Base-by-base conservation (phyloP, 192 early-diverging fungal species). In the Mortierella hygrophila region DNA sequence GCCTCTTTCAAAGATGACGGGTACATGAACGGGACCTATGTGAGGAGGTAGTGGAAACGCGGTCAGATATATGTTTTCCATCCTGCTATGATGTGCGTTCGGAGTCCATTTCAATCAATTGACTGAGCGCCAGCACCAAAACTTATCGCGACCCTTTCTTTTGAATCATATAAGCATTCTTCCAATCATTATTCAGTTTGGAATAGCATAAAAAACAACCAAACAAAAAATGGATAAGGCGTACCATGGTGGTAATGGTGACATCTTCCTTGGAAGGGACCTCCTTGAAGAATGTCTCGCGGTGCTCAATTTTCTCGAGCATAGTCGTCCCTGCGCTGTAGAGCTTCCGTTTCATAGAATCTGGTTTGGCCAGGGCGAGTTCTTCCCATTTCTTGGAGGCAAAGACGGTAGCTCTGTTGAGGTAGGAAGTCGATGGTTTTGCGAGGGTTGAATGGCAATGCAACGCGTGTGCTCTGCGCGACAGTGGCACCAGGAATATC, bases 251-350 rank as follows among this genome's bases (percentile, higher is more conserved):
- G 29, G 81, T 65, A 38, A 74, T 72, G 73, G 83, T 79, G 16
- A 89, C 35, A 75, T 89, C 85, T 49, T 89, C 88, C 65, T 92
- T 93, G 20, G 83, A 88, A 37, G 94, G 94, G 8, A 96, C 84
- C 42, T 90, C 91, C 76, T 96, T 96, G 37, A 96, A 82, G 85
- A 96, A 96, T 68, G 91, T 93, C 87, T 96, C 95, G 44, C 90
- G 89, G 76, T 95, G 92, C 78, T 95, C 94, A 47, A 94, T 91
- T 73, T 89, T 91, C 82, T 95, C 94, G 89, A 96, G 91, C 69
- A 96, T 89, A 23, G 88, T 76, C 37, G 90, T 90, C 42, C 95
- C 95, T 32, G 87, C 88, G 20, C 83, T 32, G 75, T 94, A 93
- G 16, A 95, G 88, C 29, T 90, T 90, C 40, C 87, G 85, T 47